Evolutionary conservation across 2,329 filamentous ascomycete genomes (phyloP), one percentile per base, ranked within the genome.

Genomic region (Fusarium sp.): DNA sequence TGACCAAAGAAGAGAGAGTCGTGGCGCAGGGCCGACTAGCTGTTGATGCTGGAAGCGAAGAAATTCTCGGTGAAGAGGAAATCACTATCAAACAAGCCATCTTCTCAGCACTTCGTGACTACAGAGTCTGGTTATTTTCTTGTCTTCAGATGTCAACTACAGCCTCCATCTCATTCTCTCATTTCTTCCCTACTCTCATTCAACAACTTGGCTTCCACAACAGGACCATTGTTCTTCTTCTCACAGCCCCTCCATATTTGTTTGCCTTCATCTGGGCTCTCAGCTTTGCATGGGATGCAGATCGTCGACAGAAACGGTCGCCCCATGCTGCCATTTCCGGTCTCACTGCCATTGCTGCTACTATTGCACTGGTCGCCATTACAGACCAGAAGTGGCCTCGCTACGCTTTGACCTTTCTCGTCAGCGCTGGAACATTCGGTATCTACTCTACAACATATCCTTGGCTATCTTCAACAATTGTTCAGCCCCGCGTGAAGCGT

Each of bases 21-120:
- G 15, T 50, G 7, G 46, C 30, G 12, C 30, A 35, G 32, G 46
- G 46, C 7, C 30, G 46, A 6, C 14, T 35, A 11, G 46, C 46
- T n/a, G 46, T 50, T 14, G 46, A 50, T 50, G 46, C 46, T 4
- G 32, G 46, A 35, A 50, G 46, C 4, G 46, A 50, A 14, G 46
- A 49, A 12, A 50, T 50, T 12, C 46, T 50, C 2, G 46, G 46
- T 7, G 30, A 50, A 50, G 46, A 50, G 12, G 32, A 50, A 12
- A 50, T 50, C 32, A 11, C 20, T 0, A 50, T 50, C 30, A 50
- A 50, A 7, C 46, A 50, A 23, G 46, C 46, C 5, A 35, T 50
- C 5, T 15, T 50, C 15, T 50, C 30, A 4, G 46, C 46, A 3
- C n/a, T 50, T 23, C 30, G 20, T 11, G 46, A 50, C 46, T 50